Evolutionary conservation across 2,329 filamentous ascomycete genomes (phyloP).

Genomic region (Fonsecaea pugnacius): DNA sequence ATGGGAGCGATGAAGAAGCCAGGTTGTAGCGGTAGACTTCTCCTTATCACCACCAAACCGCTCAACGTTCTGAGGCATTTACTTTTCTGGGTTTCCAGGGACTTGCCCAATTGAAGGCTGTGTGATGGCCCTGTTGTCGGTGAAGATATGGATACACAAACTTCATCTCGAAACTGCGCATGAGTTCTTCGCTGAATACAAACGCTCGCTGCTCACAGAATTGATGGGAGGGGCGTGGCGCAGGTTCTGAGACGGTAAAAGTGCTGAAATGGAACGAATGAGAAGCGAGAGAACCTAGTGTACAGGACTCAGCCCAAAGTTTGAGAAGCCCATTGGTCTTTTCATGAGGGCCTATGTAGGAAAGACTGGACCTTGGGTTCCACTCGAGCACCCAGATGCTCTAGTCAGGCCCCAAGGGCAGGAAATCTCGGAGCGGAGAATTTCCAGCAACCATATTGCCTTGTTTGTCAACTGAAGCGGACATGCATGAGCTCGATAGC

Average conservation of each 20-base stretch:
- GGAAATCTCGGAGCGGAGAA: background rate
- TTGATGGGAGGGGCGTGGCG: background rate
- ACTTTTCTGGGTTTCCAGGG: background rate
- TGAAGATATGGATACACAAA: background rate
- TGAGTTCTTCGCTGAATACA: background rate
- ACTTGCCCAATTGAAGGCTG: background rate
- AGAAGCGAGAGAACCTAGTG: background rate
- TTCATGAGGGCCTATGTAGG: background rate
- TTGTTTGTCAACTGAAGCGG: background rate
- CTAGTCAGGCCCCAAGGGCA: background rate
- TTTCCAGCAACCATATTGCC: background rate
- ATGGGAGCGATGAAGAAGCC: background rate
- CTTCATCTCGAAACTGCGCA: background rate
- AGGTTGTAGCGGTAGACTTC: background rate
- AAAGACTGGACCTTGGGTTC: background rate
- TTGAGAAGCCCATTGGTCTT: conserved; percentile 1
- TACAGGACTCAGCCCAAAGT: background rate
- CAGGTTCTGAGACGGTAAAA: conserved; percentile 5
- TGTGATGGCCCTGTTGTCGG: background rate
- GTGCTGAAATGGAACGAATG: background rate
- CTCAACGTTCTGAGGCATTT: background rate
- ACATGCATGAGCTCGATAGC: background rate
- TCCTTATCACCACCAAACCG: background rate
- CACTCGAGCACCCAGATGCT: background rate
- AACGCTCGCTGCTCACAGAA: background rate